Base-by-base conservation (phyloP, 495 filamentous ascomycete genomes). In the Pseudoneurospora amorphoporcata region DNA sequence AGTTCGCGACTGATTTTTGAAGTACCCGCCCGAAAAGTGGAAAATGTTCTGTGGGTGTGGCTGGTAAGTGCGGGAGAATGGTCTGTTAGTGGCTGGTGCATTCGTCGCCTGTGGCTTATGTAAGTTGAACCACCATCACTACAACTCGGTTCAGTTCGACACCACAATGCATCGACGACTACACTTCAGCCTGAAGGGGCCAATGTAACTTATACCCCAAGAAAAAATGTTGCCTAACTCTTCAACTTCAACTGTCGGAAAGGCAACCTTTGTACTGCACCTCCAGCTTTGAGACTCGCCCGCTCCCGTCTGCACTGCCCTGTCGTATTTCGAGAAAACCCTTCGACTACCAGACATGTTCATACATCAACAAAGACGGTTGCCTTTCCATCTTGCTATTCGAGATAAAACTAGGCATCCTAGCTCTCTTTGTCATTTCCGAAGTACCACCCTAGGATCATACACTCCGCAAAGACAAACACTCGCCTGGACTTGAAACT, bases 1-100 rank as follows among this genome's bases (percentile, higher is more conserved):
- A 73, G 45, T 76, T 65, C 43, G 69, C 38, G 58, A 70, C 47
- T 73, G 37, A 70, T 75, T 71, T 74, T 73, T 69, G 65, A 72
- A 41, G 32, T 69, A 39, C 43, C 39, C 29, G 53, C n/a, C 41
- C 65, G 35, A 43, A 42, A 43, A n/a, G 70, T 42, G 72, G 41
- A 72, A 72, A 72, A 65, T 45, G 43, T 77, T 73, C 68, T 77
- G 75, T 75, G 75, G 73, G 71, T 43, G 74, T 76, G 74, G 74
- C 74, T 75, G 65, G 43, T 47, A 40, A 9, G 37, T 9, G 47
- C 53, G 38, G 69, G 68, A 19, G n/a, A 42, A 6, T 45, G 72
- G 58, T 39, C 42, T 45, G 39, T 7, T 47, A 19, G 69, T 73
- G 70, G 70, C 68, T 74, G n/a, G 41, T 47, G 29, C 1, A 17